phyloP scores from a whole-genome alignment of 805 yeast species.

The Lipomyces lipofer region DNA sequence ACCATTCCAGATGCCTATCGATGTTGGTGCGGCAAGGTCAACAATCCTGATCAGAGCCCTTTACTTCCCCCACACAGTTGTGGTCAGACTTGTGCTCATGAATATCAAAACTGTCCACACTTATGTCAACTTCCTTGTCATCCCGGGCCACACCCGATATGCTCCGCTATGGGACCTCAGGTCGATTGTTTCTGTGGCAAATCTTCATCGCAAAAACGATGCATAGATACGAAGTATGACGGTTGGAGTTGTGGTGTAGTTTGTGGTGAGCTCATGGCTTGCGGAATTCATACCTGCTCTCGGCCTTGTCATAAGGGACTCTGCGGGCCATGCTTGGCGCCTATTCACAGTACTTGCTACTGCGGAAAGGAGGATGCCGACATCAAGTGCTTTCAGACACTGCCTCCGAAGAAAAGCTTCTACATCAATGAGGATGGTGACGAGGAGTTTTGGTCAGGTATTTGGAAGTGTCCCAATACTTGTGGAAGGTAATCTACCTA shows the following conservation, averaged over 20 bases:
- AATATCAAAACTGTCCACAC: slow-evolving; percentile 61
- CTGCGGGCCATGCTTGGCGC: slow-evolving; percentile 70
- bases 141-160: slow-evolving; percentile 83
- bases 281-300: slow-evolving; percentile 68
- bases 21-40: slow-evolving; percentile 87
- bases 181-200: slow-evolving; percentile 76
- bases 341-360: slow-evolving; percentile 58
- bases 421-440: slow-evolving; percentile 33
- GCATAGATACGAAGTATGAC: slow-evolving; percentile 65
- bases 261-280: slow-evolving; percentile 66
- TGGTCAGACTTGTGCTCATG: slow-evolving; percentile 74
- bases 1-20: slow-evolving; percentile 58
- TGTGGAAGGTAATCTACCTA: slow-evolving; percentile 39
- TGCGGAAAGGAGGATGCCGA: slow-evolving; percentile 61
- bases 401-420: slow-evolving; percentile 14
- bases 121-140: slow-evolving; percentile 76
- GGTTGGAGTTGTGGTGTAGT: slow-evolving; percentile 68
- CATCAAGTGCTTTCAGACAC: slow-evolving; percentile 47
- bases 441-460: slow-evolving; percentile 50
- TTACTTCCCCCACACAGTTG: slow-evolving; percentile 78
- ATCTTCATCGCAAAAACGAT: slow-evolving; percentile 64
- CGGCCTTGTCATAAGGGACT: slow-evolving; percentile 73
- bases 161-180: slow-evolving; percentile 76
- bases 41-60: slow-evolving; percentile 53
- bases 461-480: slow-evolving; percentile 48